Base-by-base conservation (phyloP, 768 basidiomycete species). In the Leccinum uliginosum region DNA sequence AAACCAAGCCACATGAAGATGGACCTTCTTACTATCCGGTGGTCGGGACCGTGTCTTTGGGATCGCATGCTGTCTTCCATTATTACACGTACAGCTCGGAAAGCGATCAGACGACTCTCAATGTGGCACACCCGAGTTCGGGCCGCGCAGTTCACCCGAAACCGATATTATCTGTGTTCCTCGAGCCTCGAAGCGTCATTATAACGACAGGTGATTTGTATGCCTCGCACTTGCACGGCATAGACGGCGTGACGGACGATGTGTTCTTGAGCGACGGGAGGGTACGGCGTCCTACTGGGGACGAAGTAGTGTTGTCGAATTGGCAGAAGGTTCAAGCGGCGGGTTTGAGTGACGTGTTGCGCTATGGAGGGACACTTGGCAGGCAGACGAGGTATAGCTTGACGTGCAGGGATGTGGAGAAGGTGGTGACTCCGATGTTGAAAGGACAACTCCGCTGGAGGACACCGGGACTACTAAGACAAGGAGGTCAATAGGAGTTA, bases 11-110 rank as follows among this genome's bases (percentile, higher is more conserved):
- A 2, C 95, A 97, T 65, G 86, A 96, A 75, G 94, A 98, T 69
- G 93, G 95, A 0, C 88, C 93, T 2, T 82, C 86, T 17, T 98
- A 96, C 73, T 75, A 85, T 65, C 91, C 94, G 0, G 83, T 88
- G 5, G 94, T 97, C 1, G 87, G 91, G 2, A 97, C 95, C n/a
- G 74, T 98, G 50, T 93, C 94, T 14, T 74, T 97, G 56, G 86
- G 87, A 43, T 89, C 91, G 2, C 91, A 94, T 69, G 76, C 87
- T 3, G 76, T 92, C 55, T 87, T 98, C 62, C 81, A 93, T 71
- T 90, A 96, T 67, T 91, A 91, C 67, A 78, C 77, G 53, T 91
- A 91, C 64, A 69, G 51, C 59, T 19, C 38, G 47, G 64, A 65
- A 29, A 54, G 50, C 9, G 57, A 54, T 40, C 62, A 65, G 54